Evolutionary conservation across 2,329 filamentous ascomycete genomes (phyloP), one percentile per base, ranked within the genome.

Genomic region (Pseudodiploospora longispora): DNA sequence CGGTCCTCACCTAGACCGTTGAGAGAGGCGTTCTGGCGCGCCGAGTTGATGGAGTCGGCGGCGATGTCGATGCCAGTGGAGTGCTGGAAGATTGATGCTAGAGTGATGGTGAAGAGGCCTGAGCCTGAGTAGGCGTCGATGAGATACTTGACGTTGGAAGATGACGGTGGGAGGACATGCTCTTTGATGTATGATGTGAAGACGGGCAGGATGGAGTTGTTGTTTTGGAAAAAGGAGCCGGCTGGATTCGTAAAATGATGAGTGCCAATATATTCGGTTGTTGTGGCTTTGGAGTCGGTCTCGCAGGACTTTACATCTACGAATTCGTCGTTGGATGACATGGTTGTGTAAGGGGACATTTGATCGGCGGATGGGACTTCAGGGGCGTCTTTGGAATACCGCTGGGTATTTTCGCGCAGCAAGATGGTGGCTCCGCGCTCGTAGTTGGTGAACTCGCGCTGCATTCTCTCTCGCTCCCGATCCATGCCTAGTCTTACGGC

Each of bases 91-190:
- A 93, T 75, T 1, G 82, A 77, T 1, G 90, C 87, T 9, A 97
- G 82, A 4, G 89, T 93, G 61, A 98, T 88, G 45, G 90, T 96
- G 76, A 98, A 98, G 60, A 98, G 86, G 37, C 93, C 93, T 1
- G 87, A 95, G 62, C 93, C 93, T 10, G 87, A 98, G 74, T 98
- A 98, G 43, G 93, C 93, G 69, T 98, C 93, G 54, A 98, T 91
- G 37, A 98, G 82, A 68, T 94, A 89, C 55, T 83, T 85, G 66
- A 95, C 82, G 41, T 67, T 65, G 33, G 47, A 42, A 46, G 54
- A 55, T 3, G 74, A 67, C 0, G 81, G 36, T 3, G 47, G 82
- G 2, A 90, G 72, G 57, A 91, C 85, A 63, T 85, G 78, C 33
- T 85, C 74, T 50, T 88, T 85, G 61, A 97, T 87, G 70, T 94